Percentiles rank a stretch among this genome's conserved stretches.
Conservation (phyloP, 176 grass and related monocot genomes). For the Oryza coarctata region DNA sequence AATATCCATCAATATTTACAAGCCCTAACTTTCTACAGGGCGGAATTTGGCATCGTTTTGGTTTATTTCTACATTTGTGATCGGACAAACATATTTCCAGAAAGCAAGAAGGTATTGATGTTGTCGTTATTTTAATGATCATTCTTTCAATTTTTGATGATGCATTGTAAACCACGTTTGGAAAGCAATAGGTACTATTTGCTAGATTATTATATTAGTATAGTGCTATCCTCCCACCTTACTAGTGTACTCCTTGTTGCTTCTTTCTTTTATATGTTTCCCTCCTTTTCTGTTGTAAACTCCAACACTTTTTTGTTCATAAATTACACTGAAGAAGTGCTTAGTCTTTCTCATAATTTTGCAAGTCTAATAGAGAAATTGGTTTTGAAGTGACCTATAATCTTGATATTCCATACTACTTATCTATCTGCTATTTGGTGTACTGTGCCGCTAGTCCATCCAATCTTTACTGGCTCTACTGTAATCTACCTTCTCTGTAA, state of each 20-base stretch:
- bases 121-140: neutral
- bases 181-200: neutral
- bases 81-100: constrained; percentile 71
- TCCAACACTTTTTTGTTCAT: neutral
- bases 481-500: neutral
- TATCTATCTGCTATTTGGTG: neutral
- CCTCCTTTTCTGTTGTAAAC: neutral
- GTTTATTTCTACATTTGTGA: constrained; percentile 84
- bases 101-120: constrained; percentile 62
- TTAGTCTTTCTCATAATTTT: neutral
- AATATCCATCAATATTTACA: neutral
- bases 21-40: constrained; percentile 33
- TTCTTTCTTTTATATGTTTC: neutral
- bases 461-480: neutral
- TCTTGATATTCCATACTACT: neutral
- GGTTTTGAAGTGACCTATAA: neutral
- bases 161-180: neutral
- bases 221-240: neutral
- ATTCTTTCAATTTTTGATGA: neutral
- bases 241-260: neutral
- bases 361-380: neutral
- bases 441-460: neutral
- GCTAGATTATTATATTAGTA: neutral
- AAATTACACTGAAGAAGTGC: neutral
- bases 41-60: constrained; percentile 64